Base-by-base conservation (phyloP, 306 rosid species). In the Glycine tomentella region DNA sequence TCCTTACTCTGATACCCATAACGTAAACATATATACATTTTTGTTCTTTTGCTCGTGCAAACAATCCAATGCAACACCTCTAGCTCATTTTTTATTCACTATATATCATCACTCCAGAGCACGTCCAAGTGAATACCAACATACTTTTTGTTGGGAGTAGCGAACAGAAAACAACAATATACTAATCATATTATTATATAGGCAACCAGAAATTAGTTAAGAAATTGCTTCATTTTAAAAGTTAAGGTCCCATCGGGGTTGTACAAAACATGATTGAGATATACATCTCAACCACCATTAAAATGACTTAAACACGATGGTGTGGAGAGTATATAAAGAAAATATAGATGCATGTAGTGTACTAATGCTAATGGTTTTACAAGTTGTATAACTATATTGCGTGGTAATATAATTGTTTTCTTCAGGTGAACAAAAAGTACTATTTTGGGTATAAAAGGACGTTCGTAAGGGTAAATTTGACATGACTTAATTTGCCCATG, bases 71-170 rank as follows among this genome's bases (percentile, higher is more conserved):
- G 46, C 16, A 66, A 62, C 17, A 4, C 4, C 20, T 66, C 10
- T 40, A 5, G 6, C 17, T 67, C 33, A 25, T 55, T 42, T 53
- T 73, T 36, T 36, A 25, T 25, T 25, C 31, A 25, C 31, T 36
- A 25, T 20, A 20, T 20, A 20, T 42, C 46, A 51, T 53, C 51
- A 76, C 9, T 52, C 53, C 45, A 68, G 2, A 45, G 55, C 48
- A 53, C 25, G 68, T 67, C 82, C 82, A 78, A 56, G 69, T 20
- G 57, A 78, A 65, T 77, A 12, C 65, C 36, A 78, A 68, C 82
- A 78, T 4, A 9, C 33, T 17, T 17, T 76, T 34, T 11, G 48
- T 67, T 9, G 69, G 67, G 69, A 56, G 20, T 16, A 55, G 76
- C 16, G 7, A n/a, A 42, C 56, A 8, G 13, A 68, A 68, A 53